Conservation (phyloP, 2,329 filamentous ascomycete genomes). For the Chrysoporthe deuterocubensis region DNA sequence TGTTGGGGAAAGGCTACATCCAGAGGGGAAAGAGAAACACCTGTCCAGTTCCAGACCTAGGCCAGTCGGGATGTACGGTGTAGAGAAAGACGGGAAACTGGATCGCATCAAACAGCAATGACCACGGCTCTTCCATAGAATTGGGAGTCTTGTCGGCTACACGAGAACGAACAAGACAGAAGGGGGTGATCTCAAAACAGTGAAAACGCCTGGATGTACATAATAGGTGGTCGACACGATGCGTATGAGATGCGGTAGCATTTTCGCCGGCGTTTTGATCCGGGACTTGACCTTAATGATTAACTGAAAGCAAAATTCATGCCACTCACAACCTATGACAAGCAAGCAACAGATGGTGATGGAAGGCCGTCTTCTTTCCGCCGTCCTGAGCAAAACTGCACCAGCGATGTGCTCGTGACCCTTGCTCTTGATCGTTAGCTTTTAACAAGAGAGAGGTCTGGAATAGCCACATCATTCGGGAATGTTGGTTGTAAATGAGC, state of each 20-base stretch:
- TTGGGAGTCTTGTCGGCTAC: background rate
- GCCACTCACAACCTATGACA: background rate
- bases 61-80: background rate
- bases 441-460: too few species aligned
- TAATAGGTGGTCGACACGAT: background rate
- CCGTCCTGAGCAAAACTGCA: background rate
- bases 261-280: conserved; percentile 11
- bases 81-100: background rate
- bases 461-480: too few species aligned
- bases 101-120: background rate
- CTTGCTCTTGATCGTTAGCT: background rate
- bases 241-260: background rate
- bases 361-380: background rate
- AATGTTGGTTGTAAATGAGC: too few species aligned
- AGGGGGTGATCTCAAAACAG: background rate
- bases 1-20: background rate
- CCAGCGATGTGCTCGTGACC: background rate
- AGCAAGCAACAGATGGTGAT: background rate
- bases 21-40: conserved; percentile 4
- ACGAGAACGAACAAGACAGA: background rate
- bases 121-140: background rate
- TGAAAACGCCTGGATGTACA: background rate
- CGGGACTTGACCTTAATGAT: background rate
- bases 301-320: background rate
- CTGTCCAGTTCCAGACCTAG: too few species aligned